Percentiles rank a stretch among this genome's conserved stretches.
phyloP scores from a whole-genome alignment of 352 stramenopile genomes.

The Pythium phragmitis region DNA sequence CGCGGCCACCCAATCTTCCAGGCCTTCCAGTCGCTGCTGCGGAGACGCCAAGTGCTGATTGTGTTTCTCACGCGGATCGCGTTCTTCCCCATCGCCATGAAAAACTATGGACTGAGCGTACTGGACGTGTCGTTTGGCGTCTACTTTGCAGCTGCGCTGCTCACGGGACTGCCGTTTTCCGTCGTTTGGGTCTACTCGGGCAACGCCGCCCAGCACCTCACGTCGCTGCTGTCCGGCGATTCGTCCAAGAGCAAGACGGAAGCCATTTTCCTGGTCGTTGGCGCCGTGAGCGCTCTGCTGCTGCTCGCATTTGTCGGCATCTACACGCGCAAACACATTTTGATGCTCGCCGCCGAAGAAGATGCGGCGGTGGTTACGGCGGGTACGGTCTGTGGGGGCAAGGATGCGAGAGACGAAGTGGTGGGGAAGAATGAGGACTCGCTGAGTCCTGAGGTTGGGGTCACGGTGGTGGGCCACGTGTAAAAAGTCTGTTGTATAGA shows the following conservation, averaged over 20 bases:
- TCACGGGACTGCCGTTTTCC: slow-evolving; percentile 70
- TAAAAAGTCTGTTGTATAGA: no score
- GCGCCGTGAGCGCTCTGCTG: slow-evolving; percentile 47
- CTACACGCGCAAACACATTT: slow-evolving; percentile 72
- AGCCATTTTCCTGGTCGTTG: slow-evolving; percentile 59
- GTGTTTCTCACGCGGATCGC: slow-evolving; percentile 79
- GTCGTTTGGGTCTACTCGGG: slow-evolving; percentile 80
- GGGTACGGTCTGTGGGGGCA: no score
- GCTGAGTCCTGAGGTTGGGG: no score
- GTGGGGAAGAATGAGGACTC: no score
- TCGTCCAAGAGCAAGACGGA: slow-evolving; percentile 41
- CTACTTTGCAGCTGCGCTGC: slow-evolving; percentile 60
- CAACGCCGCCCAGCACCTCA: slow-evolving; percentile 63
- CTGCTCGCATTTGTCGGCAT: slow-evolving; percentile 62
- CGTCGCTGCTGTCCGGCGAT: slow-evolving; percentile 42
- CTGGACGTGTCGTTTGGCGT: slow-evolving; percentile 68
- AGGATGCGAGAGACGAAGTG: no score
- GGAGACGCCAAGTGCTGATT: slow-evolving; percentile 62
- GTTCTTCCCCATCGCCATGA: slow-evolving; percentile 84
- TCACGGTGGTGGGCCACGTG: no score
- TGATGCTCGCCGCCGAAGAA: slow-evolving; percentile 33
- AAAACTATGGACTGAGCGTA: slow-evolving; percentile 85
- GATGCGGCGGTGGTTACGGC: no score
- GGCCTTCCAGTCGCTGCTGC: slow-evolving; percentile 62
- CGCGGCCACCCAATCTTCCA: slow-evolving; percentile 67